Evolutionary conservation across 129 eudicot genomes (phyloP).

Genomic region (Chrysanthemum seticuspe): DNA sequence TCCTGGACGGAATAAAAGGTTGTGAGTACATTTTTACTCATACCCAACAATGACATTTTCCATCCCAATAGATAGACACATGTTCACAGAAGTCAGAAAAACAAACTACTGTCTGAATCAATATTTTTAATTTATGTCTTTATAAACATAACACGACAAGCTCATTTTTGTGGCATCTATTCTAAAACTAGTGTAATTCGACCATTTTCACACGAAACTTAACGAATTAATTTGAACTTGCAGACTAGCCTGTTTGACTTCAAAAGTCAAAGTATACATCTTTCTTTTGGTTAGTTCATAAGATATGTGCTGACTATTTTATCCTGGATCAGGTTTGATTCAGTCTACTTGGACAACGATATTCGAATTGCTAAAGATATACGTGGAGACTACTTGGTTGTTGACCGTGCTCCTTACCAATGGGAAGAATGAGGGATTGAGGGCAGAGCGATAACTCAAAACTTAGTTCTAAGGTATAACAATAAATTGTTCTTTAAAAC

Average conservation of each 20-base stretch:
- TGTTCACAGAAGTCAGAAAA: neutral
- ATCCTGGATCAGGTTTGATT: constrained; percentile 45
- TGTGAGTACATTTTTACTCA: neutral
- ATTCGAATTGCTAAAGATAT: constrained; percentile 57
- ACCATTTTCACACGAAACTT: neutral
- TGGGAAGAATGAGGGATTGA: constrained; percentile 53
- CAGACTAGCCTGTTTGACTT: constrained; percentile 21
- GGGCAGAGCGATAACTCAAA: constrained; percentile 17
- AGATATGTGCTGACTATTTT: constrained; percentile 20
- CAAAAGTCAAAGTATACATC: neutral
- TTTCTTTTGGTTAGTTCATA: neutral
- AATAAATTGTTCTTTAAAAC: too few species aligned
- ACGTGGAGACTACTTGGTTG: constrained; percentile 54
- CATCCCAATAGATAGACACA: constrained; percentile 1
- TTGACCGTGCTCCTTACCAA: constrained; percentile 53
- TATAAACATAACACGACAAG: constrained; percentile 1
- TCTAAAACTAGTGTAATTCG: neutral
- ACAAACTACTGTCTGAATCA: neutral
- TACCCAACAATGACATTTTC: neutral
- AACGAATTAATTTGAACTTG: neutral
- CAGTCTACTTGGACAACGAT: constrained; percentile 47
- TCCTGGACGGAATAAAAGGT: constrained; percentile 76
- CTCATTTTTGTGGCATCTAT: constrained; percentile 4
- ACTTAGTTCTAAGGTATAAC: neutral
- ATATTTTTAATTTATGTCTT: neutral